These are phyloP conservation scores for Leonotis leonurus DNA, from an alignment of 257 asterid genomes.

Conservation along the genomic window DNA sequence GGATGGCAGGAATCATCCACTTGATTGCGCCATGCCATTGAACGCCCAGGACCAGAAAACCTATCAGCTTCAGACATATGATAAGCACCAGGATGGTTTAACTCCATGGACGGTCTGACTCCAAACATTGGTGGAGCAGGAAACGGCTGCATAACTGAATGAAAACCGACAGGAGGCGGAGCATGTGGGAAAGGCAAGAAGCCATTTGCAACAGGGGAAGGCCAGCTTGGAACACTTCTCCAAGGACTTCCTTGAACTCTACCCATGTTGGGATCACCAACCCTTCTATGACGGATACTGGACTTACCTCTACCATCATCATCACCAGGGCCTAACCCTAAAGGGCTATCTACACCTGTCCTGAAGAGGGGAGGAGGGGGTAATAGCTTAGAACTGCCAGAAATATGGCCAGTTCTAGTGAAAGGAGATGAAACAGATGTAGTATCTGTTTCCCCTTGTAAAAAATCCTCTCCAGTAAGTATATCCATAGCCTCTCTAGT, in stretches of 20 bases:
- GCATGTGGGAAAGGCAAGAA: constrained; percentile 88
- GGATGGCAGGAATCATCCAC: constrained; percentile 59
- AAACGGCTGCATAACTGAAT: constrained; percentile 77
- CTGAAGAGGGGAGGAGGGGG: constrained; percentile 63
- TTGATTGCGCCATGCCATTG: constrained; percentile 79
- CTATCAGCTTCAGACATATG: constrained; percentile 75
- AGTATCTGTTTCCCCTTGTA: constrained; percentile 61
- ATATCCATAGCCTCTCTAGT: constrained; percentile 48
- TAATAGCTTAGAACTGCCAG: constrained; percentile 54
- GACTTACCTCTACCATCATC: constrained; percentile 73
- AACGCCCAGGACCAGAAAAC: constrained; percentile 69
- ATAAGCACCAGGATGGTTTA: constrained; percentile 68
- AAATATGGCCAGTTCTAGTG: constrained; percentile 44
- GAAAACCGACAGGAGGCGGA: constrained; percentile 71
- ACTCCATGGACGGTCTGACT: constrained; percentile 79
- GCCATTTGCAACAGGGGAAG: constrained; percentile 84
- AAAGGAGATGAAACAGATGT: constrained; percentile 75
- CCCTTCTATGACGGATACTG: constrained; percentile 66
- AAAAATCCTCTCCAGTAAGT: constrained; percentile 53
- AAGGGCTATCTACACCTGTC: constrained; percentile 62
- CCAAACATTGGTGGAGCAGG: constrained; percentile 73
- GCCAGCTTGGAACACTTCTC: constrained; percentile 92
- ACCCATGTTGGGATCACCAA: constrained; percentile 64
- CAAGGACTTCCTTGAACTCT: constrained; percentile 78
- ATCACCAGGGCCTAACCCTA: constrained; percentile 49